phyloP scores from a whole-genome alignment of 495 filamentous ascomycete genomes.

The Hypoxylon lienhwacheense region DNA sequence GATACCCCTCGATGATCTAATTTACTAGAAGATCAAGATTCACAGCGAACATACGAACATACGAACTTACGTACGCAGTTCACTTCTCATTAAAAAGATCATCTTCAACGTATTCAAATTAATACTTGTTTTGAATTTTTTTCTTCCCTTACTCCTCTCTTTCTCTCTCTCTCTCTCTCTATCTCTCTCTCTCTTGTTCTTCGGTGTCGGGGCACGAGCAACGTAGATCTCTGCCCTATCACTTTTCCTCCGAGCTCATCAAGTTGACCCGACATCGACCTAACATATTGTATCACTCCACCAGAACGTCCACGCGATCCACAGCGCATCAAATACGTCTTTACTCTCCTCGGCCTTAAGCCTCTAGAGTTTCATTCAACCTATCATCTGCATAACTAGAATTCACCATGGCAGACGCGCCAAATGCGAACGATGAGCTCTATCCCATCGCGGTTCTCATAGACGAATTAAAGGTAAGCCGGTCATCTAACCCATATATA shows the following conservation, averaged over 20 bases:
- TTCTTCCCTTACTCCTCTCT: no score
- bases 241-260: conserved; percentile 7
- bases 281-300: conserved; percentile 37
- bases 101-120: no score
- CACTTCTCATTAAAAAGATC: no score
- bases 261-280: conserved; percentile 37
- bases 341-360: conserved; percentile 18
- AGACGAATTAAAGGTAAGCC: conserved; percentile 93
- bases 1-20: conserved; percentile 35
- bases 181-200: conserved; percentile 1
- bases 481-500: conserved; percentile 6
- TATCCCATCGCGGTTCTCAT: conserved; percentile 99
- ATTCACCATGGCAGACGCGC: conserved; percentile 58
- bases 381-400: conserved; percentile 20
- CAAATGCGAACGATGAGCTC: conserved; percentile 82
- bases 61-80: no score
- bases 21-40: no score
- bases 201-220: conserved; percentile 22
- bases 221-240: conserved; percentile 25
- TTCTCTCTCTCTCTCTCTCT: not conserved
- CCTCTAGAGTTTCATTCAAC: not conserved
- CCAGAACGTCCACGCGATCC: conserved; percentile 32
- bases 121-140: no score
- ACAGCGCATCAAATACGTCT: conserved; percentile 15
- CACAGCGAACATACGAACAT: no score